A percentile compares a stretch with the other conserved stretches of the same genome.
These are phyloP conservation scores for Tieghemostelium lacteum DNA, from an alignment of 78 protist genomes.

Conservation along the genomic window DNA sequence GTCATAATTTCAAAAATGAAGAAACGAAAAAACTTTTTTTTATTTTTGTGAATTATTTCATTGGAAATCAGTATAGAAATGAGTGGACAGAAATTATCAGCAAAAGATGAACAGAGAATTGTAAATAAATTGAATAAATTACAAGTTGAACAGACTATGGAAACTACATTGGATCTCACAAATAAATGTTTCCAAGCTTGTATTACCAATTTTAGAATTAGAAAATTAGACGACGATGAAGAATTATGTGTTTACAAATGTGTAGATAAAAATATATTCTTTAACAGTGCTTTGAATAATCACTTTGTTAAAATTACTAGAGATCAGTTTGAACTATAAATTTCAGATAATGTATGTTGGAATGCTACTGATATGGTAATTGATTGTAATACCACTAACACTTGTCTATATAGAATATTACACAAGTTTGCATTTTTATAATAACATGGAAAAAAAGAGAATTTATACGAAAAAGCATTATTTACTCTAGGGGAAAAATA, in stretches of 20 bases:
- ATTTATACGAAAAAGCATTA: background rate
- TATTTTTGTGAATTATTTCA: too few relatives aligned
- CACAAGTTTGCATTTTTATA: too few relatives aligned
- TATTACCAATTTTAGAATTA: slow-evolving; percentile 66
- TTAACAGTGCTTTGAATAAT: background rate
- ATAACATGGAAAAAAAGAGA: too few relatives aligned
- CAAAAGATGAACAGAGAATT: slow-evolving; percentile 53
- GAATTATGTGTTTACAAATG: slow-evolving; percentile 70
- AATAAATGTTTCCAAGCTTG: slow-evolving; percentile 74
- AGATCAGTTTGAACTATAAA: too few relatives aligned
- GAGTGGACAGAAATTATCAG: too few relatives aligned
- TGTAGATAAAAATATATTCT: slow-evolving; percentile 36
- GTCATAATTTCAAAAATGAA: too few relatives aligned
- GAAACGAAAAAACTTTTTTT: too few relatives aligned
- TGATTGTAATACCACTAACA: too few relatives aligned
- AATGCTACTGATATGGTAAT: too few relatives aligned
- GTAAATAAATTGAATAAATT: slow-evolving; percentile 16
- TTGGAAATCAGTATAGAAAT: too few relatives aligned
- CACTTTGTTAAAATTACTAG: background rate
- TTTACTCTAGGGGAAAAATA: background rate
- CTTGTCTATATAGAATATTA: too few relatives aligned
- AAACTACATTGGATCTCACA: slow-evolving; percentile 28
- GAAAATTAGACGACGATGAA: slow-evolving; percentile 70
- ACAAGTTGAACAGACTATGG: slow-evolving; percentile 37
- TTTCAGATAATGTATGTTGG: too few relatives aligned